Evolutionary conservation across 768 basidiomycete species (phyloP).

Genomic region (Glaciozyma antarctica): DNA sequence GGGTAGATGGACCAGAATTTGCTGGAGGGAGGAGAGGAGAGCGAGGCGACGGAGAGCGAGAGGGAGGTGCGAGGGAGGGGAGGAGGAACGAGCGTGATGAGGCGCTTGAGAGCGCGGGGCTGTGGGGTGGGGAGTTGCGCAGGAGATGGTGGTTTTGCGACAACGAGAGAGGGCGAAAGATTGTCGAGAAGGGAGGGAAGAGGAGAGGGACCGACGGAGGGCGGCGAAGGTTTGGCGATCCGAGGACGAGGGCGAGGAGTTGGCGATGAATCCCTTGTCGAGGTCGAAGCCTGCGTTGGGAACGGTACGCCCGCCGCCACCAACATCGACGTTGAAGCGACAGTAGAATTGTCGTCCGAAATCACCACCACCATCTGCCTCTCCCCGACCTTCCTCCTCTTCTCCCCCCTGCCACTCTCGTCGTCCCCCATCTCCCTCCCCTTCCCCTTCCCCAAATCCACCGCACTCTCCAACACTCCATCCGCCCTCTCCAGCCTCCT

Average conservation of each 20-base stretch:
- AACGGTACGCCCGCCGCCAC: no score
- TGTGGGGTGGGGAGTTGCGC: neutral
- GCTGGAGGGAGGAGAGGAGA: neutral
- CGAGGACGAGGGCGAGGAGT: neutral
- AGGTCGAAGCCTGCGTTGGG: neutral
- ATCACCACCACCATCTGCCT: neutral
- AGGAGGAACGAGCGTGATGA: no score
- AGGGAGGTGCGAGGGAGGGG: neutral
- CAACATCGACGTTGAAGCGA: neutral
- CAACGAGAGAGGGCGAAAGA: neutral
- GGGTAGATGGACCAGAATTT: constrained; percentile 18
- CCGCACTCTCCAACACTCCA: neutral
- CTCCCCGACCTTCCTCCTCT: no score
- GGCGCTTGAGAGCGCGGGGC: neutral
- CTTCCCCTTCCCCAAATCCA: neutral
- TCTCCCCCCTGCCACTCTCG: neutral
- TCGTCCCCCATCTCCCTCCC: neutral
- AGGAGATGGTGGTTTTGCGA: neutral
- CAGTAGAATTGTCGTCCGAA: neutral
- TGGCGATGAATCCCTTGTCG: neutral
- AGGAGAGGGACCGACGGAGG: neutral
- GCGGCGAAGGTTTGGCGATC: neutral
- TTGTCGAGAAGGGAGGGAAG: neutral
- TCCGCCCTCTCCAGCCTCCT: constrained; percentile 16
- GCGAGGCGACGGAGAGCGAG: neutral